These are phyloP conservation scores for Kazachstania africana DNA, from an alignment of 805 yeast genomes.

Conservation along the genomic window DNA sequence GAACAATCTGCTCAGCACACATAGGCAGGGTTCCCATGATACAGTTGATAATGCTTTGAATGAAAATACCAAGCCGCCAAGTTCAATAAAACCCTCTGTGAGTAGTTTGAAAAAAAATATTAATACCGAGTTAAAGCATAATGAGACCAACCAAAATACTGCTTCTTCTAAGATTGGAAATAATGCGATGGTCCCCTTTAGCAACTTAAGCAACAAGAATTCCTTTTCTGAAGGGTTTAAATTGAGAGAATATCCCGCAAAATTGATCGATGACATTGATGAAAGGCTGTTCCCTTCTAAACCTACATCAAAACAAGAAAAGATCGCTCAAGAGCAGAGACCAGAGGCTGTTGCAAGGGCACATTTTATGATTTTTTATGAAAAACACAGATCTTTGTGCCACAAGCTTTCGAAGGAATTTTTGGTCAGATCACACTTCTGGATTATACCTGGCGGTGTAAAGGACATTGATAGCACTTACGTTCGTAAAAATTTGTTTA, in stretches of 20 bases:
- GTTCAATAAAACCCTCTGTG: neutral
- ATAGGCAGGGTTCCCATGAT: neutral
- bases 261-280: conserved; percentile 29
- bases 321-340: conserved; percentile 22
- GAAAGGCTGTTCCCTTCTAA: conserved; percentile 28
- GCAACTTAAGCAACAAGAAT: neutral
- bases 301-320: conserved; percentile 19
- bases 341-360: conserved; percentile 30
- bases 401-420: conserved; percentile 36
- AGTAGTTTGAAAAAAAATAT: too few relatives aligned
- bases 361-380: conserved; percentile 37
- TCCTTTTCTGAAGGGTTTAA: conserved; percentile 5
- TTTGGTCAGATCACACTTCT: conserved; percentile 41
- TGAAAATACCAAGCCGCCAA: neutral
- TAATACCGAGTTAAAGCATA: neutral
- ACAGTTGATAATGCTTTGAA: neutral
- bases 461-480: conserved; percentile 34
- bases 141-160: neutral
- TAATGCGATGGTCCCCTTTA: neutral
- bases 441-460: conserved; percentile 55
- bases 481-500: conserved; percentile 41
- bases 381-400: conserved; percentile 33
- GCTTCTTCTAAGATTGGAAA: neutral
- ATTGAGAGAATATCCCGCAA: conserved; percentile 28
- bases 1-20: conserved; percentile 1